phyloP scores from a whole-genome alignment of 2,329 filamentous ascomycete species.

The Cadophora sp. region DNA sequence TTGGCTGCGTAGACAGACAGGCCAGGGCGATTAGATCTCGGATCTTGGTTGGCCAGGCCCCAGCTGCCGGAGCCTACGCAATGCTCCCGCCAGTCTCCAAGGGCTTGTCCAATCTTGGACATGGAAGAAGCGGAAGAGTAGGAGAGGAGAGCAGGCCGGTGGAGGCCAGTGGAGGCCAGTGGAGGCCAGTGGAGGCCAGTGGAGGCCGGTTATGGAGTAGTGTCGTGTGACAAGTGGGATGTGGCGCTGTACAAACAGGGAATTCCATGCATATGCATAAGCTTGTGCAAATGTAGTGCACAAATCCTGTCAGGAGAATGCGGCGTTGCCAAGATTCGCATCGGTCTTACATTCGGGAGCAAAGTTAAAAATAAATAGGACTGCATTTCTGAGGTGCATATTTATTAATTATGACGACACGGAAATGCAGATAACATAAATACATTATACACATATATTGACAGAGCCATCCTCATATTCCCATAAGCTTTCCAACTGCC shows the following conservation, averaged over 20 bases:
- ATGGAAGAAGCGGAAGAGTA: not conserved
- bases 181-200: not conserved
- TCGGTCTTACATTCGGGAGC: not conserved
- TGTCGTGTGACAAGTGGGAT: constrained; percentile 10
- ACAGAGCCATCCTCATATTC: not conserved
- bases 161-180: too few species aligned
- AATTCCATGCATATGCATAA: not conserved
- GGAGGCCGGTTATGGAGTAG: not conserved
- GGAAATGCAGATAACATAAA: not conserved
- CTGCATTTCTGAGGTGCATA: not conserved
- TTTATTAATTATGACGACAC: not conserved
- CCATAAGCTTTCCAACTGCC: too few species aligned
- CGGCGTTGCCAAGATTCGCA: not conserved
- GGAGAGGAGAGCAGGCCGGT: not conserved
- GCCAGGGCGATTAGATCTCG: constrained; percentile 7
- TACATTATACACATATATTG: not conserved
- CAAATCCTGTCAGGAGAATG: not conserved
- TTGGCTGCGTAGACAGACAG: not conserved
- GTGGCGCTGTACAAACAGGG: not conserved
- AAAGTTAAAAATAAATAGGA: not conserved
- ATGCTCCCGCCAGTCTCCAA: not conserved
- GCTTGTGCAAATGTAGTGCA: not conserved
- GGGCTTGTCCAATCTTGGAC: constrained; percentile 1
- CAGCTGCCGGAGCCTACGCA: not conserved
- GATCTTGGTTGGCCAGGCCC: not conserved